Conservation (phyloP, 1,139 yeast species). For the Lodderomyces margitis region DNA sequence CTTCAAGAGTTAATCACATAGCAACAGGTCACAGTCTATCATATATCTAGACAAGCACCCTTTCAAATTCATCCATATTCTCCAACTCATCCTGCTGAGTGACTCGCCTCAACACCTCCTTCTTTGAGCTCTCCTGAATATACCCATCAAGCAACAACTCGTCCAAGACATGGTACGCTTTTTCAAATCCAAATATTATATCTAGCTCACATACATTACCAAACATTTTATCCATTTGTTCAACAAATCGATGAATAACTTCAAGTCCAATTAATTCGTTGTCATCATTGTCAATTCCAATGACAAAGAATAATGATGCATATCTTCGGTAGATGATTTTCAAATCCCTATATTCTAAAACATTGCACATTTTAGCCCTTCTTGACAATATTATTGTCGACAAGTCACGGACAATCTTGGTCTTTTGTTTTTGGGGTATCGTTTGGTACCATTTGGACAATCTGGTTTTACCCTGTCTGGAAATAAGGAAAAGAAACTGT, state of each 20-base stretch:
- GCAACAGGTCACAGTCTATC: neutral
- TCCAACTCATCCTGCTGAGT: constrained; percentile 71
- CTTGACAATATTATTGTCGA: constrained; percentile 83
- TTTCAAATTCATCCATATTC: constrained; percentile 51
- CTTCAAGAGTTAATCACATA: neutral
- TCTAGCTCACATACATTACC: constrained; percentile 96
- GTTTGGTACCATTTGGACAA: constrained; percentile 92
- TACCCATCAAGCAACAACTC: constrained; percentile 85
- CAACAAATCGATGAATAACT: constrained; percentile 88
- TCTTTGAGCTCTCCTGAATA: constrained; percentile 77
- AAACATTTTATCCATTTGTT: constrained; percentile 92
- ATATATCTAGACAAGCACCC: constrained; percentile 27
- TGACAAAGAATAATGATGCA: constrained; percentile 87
- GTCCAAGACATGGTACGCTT: constrained; percentile 89
- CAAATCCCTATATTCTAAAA: constrained; percentile 83
- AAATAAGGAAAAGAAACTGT: constrained; percentile 73
- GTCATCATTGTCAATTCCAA: constrained; percentile 80
- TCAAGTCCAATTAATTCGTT: constrained; percentile 87
- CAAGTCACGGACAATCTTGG: constrained; percentile 79
- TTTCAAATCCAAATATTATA: constrained; percentile 90
- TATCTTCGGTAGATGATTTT: constrained; percentile 89
- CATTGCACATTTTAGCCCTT: constrained; percentile 94
- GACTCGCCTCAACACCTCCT: constrained; percentile 74
- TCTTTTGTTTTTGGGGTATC: constrained; percentile 76
- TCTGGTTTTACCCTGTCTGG: constrained; percentile 94